Evolutionary conservation across 2,329 filamentous ascomycete species (phyloP).

Genomic region (Aspergillus alliaceus): DNA sequence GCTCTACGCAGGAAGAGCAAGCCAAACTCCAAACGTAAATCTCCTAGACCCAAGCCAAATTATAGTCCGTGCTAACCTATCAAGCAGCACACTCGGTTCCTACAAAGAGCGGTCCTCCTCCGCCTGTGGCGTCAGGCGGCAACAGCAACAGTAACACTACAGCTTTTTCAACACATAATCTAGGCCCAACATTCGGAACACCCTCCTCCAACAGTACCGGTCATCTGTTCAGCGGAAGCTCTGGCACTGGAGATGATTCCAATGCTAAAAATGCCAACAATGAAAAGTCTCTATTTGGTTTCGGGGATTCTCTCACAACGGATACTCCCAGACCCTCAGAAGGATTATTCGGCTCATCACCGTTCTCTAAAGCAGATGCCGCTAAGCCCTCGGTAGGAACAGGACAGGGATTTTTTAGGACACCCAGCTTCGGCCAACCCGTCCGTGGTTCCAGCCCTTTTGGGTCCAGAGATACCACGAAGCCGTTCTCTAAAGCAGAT

Average conservation of each 20-base stretch:
- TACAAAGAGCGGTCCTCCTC: background rate
- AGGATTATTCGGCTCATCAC: background rate
- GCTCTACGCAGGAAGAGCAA: background rate
- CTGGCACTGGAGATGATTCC: background rate
- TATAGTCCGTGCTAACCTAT: background rate
- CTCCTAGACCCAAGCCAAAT: background rate
- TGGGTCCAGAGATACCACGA: too few relatives aligned
- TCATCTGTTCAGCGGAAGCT: background rate
- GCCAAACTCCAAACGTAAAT: background rate
- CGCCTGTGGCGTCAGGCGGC: background rate
- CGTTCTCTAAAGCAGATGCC: too few relatives aligned
- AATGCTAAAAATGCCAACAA: background rate
- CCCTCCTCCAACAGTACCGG: background rate
- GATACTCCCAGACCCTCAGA: background rate
- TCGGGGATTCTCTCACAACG: rapidly evolving
- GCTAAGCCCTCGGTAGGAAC: too few relatives aligned
- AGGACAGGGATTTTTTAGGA: too few relatives aligned
- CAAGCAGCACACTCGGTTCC: background rate
- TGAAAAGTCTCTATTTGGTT: background rate
- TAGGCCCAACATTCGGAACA: background rate
- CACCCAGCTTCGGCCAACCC: too few relatives aligned
- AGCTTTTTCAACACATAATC: background rate
- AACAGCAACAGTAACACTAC: background rate
- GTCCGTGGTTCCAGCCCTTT: too few relatives aligned
- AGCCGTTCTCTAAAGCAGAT: too few relatives aligned